These are phyloP conservation scores for Elsinoe necatrix DNA, from an alignment of 2,329 filamentous ascomycete genomes.

Conservation along the genomic window DNA sequence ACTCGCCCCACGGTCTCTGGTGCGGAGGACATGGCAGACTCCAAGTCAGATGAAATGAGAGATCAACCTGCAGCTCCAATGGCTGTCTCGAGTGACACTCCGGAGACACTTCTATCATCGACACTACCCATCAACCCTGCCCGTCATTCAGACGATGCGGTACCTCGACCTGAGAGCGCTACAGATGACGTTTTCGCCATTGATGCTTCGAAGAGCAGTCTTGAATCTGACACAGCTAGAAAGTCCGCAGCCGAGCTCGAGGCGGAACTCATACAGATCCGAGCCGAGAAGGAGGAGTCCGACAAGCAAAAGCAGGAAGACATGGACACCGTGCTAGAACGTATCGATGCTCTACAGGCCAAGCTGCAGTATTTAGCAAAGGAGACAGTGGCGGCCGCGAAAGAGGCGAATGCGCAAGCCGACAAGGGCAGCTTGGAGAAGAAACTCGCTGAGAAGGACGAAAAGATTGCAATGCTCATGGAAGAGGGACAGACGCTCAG, in stretches of 20 bases:
- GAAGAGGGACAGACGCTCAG: constrained; percentile 87
- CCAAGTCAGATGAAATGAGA: not conserved
- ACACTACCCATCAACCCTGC: constrained; percentile 30
- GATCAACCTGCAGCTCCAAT: not conserved
- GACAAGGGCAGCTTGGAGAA: constrained; percentile 60
- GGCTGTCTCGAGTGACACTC: constrained; percentile 9
- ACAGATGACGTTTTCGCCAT: not conserved
- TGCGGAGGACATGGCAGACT: constrained; percentile 8
- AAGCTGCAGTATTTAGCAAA: constrained; percentile 84
- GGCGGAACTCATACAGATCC: constrained; percentile 40
- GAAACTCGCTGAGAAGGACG: constrained; percentile 80
- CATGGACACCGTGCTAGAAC: constrained; percentile 72
- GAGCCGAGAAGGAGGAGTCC: constrained; percentile 42
- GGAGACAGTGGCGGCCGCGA: constrained; percentile 68
- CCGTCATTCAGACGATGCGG: constrained; percentile 24
- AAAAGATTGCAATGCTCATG: constrained; percentile 80
- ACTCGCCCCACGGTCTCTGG: constrained; percentile 20
- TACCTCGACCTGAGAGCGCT: constrained; percentile 16
- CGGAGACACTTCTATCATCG: constrained; percentile 24
- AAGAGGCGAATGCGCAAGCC: constrained; percentile 55
- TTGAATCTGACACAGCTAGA: not conserved
- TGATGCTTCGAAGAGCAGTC: constrained; percentile 5
- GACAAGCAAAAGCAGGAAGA: constrained; percentile 67
- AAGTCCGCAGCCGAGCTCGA: constrained; percentile 32
- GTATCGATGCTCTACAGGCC: constrained; percentile 82